Conservation (phyloP, 73 alveolate species). For the Paramecium pentaurelia region DNA sequence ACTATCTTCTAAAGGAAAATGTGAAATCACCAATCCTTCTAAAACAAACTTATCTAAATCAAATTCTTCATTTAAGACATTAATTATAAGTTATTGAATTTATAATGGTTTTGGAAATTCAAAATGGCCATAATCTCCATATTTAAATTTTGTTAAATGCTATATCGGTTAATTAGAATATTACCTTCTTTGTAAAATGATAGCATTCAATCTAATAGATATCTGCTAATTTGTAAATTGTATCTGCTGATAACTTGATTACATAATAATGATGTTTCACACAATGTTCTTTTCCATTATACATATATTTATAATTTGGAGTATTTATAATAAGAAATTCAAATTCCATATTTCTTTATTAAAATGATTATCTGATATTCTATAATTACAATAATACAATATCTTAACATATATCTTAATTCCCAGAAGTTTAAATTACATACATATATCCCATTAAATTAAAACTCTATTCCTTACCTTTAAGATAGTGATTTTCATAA, state of each 20-base stretch:
- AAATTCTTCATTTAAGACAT: slow-evolving; percentile 8
- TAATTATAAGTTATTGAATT: neutral
- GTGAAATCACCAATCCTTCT: neutral
- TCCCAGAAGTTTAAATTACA: slow-evolving; percentile 5
- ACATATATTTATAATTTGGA: neutral
- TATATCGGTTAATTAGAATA: neutral
- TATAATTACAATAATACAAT: neutral
- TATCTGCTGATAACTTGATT: neutral
- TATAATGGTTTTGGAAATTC: neutral
- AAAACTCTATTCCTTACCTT: neutral
- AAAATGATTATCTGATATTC: neutral
- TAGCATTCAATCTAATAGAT: slow-evolving; percentile 10
- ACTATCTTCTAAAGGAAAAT: slow-evolving; percentile 14
- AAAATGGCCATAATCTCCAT: neutral
- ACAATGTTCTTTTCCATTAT: neutral
- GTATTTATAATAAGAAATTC: neutral
- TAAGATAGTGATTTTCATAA: neutral
- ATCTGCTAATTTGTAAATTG: neutral
- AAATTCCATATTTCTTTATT: neutral
- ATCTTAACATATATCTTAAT: neutral
- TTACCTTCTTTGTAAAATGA: neutral
- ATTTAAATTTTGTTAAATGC: neutral
- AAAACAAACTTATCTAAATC: slow-evolving; percentile 11
- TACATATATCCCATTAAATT: neutral
- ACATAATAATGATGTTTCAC: neutral